Base-by-base conservation (phyloP, 2,329 filamentous ascomycete genomes). In the Rhynchosporium agropyri region DNA sequence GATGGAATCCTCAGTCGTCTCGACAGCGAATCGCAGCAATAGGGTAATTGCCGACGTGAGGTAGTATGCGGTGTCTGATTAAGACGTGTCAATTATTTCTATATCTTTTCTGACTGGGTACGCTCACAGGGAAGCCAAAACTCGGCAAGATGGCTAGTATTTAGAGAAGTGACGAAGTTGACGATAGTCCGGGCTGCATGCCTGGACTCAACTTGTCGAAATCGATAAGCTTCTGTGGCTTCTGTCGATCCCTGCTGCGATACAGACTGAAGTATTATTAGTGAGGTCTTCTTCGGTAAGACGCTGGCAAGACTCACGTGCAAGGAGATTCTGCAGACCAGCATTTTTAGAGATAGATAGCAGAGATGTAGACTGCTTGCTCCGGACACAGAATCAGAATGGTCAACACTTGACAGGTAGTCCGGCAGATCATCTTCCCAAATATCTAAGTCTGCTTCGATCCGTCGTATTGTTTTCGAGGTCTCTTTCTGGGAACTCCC, bases 61-160 rank as follows among this genome's bases (percentile, higher is more conserved):
- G 50, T 74, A 71, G 61, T 74, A 72, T 48, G 73, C 69, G n/a
- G 67, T 70, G 48, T 74, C 70, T 73, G 40, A 9, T 12, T 4
- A 48, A n/a, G 31, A 6, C 1, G 15, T 9, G 31, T 42, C 33
- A 43, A 36, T n/a, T 33, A 31, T 1, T 6, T 3, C 26, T n/a
- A 15, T 31, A 7, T 10, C 7, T 31, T 9, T 50, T 7, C 29
- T 13, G 42, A 33, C 40, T 5, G 20, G 9, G 12, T 33, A 46
- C 15, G 51, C 67, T 58, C 67, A 73, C 70, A 74, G 4, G 72
- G 71, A 55, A 72, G 65, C 72, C 72, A 74, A 60, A 73, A 74
- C 51, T 68, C 68, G 31, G 65, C 61, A 9, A 73, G 63, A 31
- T 74, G 67, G 31, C 55, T 40, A 31, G 62, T 60, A 8, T 67